Evolutionary conservation across 2,329 filamentous ascomycete genomes (phyloP), one percentile per base, ranked within the genome.

Genomic region (Fragosphaeria purpurea): DNA sequence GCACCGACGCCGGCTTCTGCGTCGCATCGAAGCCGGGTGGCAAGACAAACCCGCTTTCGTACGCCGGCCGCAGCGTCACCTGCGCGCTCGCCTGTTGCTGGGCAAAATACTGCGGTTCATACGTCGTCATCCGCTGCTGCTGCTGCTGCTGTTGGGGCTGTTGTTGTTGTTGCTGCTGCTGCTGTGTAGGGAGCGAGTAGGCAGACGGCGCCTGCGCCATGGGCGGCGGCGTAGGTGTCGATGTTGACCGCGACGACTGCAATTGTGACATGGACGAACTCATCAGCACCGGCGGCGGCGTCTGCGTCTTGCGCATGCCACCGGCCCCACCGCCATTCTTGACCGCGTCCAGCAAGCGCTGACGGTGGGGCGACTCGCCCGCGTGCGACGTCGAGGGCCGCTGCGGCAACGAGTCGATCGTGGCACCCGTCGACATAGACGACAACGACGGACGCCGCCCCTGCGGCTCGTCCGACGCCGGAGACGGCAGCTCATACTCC

Each of bases 401-500:
- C 32, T 59, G 68, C 7, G 65, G 63, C n/a, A 67, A 67, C 9
- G 61, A 58, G 2, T 61, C 60, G 3, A 42, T 1, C 1, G 47
- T 43, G 7, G 39, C 22, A 6, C 22, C 38, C 4, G 45, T 51
- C 3, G 54, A 54, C 48, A 53, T 22, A 53, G 60, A 51, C 58
- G 56, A 47, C 57, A 56, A 44, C 50, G 49, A 54, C 46, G 43
- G 58, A 34, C 53, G 59, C 49, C 50, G 41, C 59, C 59, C 30
- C 55, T 58, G 31, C 53, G 56, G 7, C 53, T 53, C 34, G 8
- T 71, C 68, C 1, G 67, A 65, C 6, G 65, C 57, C 0, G 72
- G 67, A 10, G 72, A 70, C 1, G 76, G 73, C 32, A 79, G 69
- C 62, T 81, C 75, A 50, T 83, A 82, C 47, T 81, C 77, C 57